Conservation (phyloP, 1,284 basidiomycete species). For the Schizopora paradoxa region DNA sequence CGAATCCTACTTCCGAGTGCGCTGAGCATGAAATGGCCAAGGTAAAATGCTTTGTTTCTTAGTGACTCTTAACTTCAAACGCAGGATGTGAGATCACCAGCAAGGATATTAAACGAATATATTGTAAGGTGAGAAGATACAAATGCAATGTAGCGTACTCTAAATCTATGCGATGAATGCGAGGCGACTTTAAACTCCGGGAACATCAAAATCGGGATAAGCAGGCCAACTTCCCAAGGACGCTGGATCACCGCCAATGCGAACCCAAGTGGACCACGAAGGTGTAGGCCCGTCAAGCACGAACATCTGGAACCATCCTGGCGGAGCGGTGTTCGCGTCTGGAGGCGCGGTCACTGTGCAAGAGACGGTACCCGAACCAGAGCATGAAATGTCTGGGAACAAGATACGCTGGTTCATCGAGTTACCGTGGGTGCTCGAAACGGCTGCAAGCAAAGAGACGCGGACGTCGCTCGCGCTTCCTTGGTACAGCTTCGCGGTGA, state of each 20-base stretch:
- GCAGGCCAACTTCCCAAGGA: constrained; percentile 65
- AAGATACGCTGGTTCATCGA: constrained; percentile 65
- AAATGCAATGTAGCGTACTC: no score
- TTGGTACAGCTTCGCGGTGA: constrained; percentile 52
- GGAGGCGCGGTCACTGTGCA: constrained; percentile 69
- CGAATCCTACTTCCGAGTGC: no score
- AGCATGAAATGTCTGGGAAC: constrained; percentile 62
- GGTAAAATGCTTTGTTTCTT: no score
- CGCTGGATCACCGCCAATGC: constrained; percentile 69
- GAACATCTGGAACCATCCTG: constrained; percentile 72
- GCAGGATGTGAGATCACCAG: no score
- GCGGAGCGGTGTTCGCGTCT: constrained; percentile 59
- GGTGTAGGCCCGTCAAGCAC: constrained; percentile 71
- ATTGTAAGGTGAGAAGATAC: no score
- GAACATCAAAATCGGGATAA: constrained; percentile 54
- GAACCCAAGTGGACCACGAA: constrained; percentile 65
- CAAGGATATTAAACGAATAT: no score
- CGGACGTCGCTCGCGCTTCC: constrained; percentile 51
- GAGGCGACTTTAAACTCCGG: constrained; percentile 48
- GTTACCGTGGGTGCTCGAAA: constrained; percentile 71
- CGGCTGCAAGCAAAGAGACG: constrained; percentile 60
- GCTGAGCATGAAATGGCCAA: no score
- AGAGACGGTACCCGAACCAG: constrained; percentile 48
- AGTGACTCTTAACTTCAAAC: no score
- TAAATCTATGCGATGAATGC: no score